Evolutionary conservation across 164 flowering plant genomes (phyloP), one percentile per base, ranked within the genome.

Genomic region (Litsea cubeba): DNA sequence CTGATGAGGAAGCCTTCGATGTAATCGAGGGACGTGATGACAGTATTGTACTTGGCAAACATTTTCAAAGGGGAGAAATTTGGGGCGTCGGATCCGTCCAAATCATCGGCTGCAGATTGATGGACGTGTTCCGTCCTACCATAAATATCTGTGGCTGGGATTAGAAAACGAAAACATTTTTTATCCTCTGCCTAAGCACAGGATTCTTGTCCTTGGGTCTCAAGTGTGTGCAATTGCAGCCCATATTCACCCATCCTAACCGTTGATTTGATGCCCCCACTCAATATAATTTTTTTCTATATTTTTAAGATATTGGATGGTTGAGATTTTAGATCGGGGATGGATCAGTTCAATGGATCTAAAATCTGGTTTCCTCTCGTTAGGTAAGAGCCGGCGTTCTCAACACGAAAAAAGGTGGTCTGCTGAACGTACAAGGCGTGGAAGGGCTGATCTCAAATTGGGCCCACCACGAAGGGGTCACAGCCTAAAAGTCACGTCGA

Each of bases 51-150:
- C n/a, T 65, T 17, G 25, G 18, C 11, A 28, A 28, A 65, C 11
- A 26, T 28, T 30, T 65, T 65, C 32, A 63, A 63, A 5, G 3
- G 65, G 23, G 5, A 11, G 12, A 63, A 63, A n/a, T 63, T 63
- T n/a, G 14, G 26, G 65, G 26, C 26, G 7, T 65, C 32, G 25
- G n/a, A 28, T 65, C 68, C 28, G 49, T 65, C 49, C 32, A 65
- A 65, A 65, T 65, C 68, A 65, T 30, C 49, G 68, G 49, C 18
- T 32, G 40, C 15, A 28, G 68, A 35, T 65, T 26, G 68, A 28
- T 65, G 68, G 35, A 20, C 17, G 35, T 35, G 49, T 7, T 28
- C 5, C 35, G 5, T 65, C 49, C 20, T 26, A 23, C 23, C 23
- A 30, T 30, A 30, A 30, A 30, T 30, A 30, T 30, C 35, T 30